These are phyloP conservation scores for Malus orientalis DNA, from an alignment of 306 rosid species.

Conservation along the genomic window DNA sequence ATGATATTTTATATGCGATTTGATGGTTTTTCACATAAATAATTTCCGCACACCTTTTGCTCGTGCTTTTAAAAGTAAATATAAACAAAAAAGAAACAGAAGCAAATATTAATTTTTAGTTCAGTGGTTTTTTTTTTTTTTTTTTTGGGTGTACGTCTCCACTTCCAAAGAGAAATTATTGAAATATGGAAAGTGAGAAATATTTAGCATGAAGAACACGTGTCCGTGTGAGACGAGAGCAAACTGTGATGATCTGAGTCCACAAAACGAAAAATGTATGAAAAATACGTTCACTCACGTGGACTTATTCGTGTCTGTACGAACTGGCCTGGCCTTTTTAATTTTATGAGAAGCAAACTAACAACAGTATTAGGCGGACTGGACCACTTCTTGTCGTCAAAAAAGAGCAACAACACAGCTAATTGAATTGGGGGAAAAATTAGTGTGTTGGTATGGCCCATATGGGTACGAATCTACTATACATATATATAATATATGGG, in stretches of 20 bases:
- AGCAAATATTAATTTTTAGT: not conserved
- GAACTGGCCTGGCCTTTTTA: not conserved
- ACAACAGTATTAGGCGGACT: not conserved
- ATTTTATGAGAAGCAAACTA: not conserved
- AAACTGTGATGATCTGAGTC: not conserved
- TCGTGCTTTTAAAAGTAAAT: no score
- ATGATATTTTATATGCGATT: not conserved
- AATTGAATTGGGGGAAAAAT: not conserved
- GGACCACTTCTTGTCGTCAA: not conserved
- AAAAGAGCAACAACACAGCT: not conserved
- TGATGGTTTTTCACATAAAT: not conserved
- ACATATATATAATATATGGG: no score
- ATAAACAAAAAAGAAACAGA: not conserved
- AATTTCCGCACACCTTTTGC: not conserved
- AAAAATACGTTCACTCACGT: constrained; percentile 10
- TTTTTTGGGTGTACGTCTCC: not conserved
- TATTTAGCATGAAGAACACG: constrained; percentile 15
- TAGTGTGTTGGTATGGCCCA: not conserved
- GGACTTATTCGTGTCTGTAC: constrained; percentile 15
- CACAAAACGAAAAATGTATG: not conserved
- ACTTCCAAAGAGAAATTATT: not conserved
- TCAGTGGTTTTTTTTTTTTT: constrained; percentile 1
- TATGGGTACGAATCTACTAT: not conserved
- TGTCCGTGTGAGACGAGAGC: constrained; percentile 15
- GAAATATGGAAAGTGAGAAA: not conserved